Evolutionary conservation across 2,329 filamentous ascomycete genomes (phyloP).

Genomic region (Diplodia intermedia): DNA sequence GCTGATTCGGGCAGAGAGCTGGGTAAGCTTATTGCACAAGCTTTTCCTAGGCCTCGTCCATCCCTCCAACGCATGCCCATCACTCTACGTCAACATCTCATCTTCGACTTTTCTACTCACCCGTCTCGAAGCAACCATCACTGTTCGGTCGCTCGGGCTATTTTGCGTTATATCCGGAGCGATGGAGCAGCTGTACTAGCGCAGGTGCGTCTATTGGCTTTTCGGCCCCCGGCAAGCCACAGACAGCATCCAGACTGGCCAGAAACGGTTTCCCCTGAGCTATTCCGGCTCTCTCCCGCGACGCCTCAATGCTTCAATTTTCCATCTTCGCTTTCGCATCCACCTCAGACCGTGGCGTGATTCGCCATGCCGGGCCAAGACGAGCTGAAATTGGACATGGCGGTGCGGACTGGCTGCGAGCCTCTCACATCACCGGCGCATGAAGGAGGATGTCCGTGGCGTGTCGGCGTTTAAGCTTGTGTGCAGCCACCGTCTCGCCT

Average conservation of each 20-base stretch:
- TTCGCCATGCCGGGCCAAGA: not conserved
- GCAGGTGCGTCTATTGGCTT: not conserved
- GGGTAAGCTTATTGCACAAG: constrained; percentile 25
- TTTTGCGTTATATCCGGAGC: constrained; percentile 9
- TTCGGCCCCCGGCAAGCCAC: not conserved
- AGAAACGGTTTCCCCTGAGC: constrained; percentile 7
- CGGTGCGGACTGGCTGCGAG: not conserved
- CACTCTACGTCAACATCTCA: not conserved
- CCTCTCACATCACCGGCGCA: constrained; percentile 25
- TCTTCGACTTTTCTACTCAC: not conserved
- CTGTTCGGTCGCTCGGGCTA: not conserved
- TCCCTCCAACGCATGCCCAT: not conserved
- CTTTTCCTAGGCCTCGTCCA: not conserved
- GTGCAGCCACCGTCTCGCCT: constrained; percentile 2
- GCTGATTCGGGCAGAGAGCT: not conserved
- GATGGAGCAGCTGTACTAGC: not conserved
- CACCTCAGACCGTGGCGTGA: not conserved
- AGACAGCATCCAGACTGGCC: not conserved
- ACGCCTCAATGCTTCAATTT: constrained; percentile 3
- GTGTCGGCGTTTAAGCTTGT: constrained; percentile 12
- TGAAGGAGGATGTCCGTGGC: constrained; percentile 8
- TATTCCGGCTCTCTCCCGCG: not conserved
- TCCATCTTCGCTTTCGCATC: constrained; percentile 6
- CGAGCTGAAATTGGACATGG: constrained; percentile 4
- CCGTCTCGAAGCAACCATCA: not conserved